Percentiles rank a stretch among this genome's conserved stretches.
Conservation (phyloP, 2,329 filamentous ascomycete species). For the Botrytis galanthina region DNA sequence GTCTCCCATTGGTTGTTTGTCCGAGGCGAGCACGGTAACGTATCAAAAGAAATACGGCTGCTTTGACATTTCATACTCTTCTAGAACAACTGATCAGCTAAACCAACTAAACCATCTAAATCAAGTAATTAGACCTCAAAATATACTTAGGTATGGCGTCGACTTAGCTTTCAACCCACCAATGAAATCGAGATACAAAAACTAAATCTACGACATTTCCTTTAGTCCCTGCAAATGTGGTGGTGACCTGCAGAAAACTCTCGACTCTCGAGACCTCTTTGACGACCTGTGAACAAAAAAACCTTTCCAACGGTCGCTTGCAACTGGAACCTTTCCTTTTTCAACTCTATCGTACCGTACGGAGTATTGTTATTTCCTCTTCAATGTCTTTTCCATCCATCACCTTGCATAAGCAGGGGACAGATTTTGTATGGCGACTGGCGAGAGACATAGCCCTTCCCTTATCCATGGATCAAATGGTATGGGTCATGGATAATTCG, state of each 20-base stretch:
- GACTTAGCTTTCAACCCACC: neutral
- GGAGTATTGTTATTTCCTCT: neutral
- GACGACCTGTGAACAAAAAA: neutral
- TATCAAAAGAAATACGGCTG: neutral
- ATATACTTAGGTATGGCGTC: neutral
- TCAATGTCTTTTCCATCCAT: conserved; percentile 9
- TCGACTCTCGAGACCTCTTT: neutral
- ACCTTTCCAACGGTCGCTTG: neutral
- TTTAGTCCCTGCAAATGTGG: neutral
- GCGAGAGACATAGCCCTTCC: neutral
- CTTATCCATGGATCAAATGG: neutral
- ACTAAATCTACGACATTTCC: neutral
- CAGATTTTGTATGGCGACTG: neutral
- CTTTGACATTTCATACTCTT: neutral
- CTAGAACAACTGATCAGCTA: neutral
- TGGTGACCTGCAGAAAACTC: neutral
- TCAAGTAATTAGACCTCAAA: neutral
- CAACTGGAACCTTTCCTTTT: neutral
- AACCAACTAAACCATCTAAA: neutral
- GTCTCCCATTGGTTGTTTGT: neutral
- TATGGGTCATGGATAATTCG: conserved; percentile 1
- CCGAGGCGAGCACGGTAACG: no score
- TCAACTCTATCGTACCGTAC: neutral
- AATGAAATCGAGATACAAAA: neutral
- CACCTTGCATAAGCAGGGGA: conserved; percentile 14